Evolutionary conservation across 164 flowering plant species (phyloP), one percentile per base, ranked within the genome.

Genomic region (Dillenia turbinata): DNA sequence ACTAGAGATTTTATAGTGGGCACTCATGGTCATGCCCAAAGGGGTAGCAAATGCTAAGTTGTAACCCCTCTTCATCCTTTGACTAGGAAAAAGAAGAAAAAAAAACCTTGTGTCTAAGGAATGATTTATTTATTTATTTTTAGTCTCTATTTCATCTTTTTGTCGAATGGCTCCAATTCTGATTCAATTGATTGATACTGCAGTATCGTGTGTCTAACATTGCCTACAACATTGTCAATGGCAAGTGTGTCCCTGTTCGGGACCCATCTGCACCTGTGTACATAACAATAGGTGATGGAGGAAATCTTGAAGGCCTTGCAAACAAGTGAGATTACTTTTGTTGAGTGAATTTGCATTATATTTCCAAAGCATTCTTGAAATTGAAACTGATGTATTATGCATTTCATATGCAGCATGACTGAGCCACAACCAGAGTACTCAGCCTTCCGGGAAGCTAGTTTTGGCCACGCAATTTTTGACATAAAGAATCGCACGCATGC

Each of bases 401-500:
- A 15, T 19, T 52, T 52, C 24, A 54, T 53, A 4, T 75, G 64
- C 75, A 83, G 85, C 22, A 74, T 79, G 67, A 76, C 76, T 0
- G 70, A 82, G 56, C 87, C 84, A 50, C 87, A 81, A 51, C 87
- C 87, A 0, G 61, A 33, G 16, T 85, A 83, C 71, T 81, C 86
- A 9, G 84, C 85, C 1, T 81, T n/a, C 46, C 47, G 84, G 0
- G 83, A 85, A 62, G 83, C 85, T 22, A 83, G 88, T 59, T 81
- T 78, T 51, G 87, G 86, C 8, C 83, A 83, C 40, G 83, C 72
- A 5, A 65, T 73, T 44, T 66, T 85, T 10, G 83, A 81, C 7
- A 76, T 85, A 2, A 81, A 81, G 70, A 85, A 85, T 63, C 48
- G 81, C 13, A 83, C 85, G 1, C 87, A 83, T 55, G 83, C 84